These are phyloP conservation scores for Colletotrichum sp. DNA, from an alignment of 2,329 filamentous ascomycete species.

Conservation along the genomic window DNA sequence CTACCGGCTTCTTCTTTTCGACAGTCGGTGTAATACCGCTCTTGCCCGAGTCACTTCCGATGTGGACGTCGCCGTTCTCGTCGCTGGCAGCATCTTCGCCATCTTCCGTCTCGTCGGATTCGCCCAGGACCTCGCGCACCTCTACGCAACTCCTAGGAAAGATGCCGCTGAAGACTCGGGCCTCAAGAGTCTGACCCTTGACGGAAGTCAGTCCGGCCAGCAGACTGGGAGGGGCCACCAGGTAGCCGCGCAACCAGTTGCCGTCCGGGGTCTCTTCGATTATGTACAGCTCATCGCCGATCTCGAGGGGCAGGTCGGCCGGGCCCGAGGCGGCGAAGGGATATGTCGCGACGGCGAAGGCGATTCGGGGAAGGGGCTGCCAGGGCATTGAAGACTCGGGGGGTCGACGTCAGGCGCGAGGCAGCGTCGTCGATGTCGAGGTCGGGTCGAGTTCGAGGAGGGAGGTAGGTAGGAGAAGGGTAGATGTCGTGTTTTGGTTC, in stretches of 20 bases:
- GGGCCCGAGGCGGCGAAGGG: constrained; percentile 88
- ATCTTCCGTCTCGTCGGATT: constrained; percentile 62
- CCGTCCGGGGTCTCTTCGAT: constrained; percentile 95
- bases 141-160: constrained; percentile 96
- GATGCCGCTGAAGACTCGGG: constrained; percentile 97
- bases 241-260: constrained; percentile 93
- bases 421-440: background rate
- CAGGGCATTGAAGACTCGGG: constrained; percentile 75
- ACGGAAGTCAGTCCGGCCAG: constrained; percentile 89
- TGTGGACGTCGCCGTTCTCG: constrained; percentile 1
- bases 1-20: constrained; percentile 37
- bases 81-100: constrained; percentile 37
- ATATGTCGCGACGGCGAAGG: constrained; percentile 95
- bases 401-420: constrained; percentile 2
- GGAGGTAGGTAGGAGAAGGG: background rate
- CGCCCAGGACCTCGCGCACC: constrained; percentile 88
- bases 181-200: constrained; percentile 92
- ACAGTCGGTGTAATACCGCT: constrained; percentile 50
- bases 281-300: constrained; percentile 98
- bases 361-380: constrained; percentile 95
- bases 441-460: background rate
- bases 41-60: constrained; percentile 58
- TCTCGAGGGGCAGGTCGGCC: constrained; percentile 93
- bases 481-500: background rate
- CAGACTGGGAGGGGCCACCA: constrained; percentile 91